phyloP scores from a whole-genome alignment of 2,329 filamentous ascomycete genomes.

The Nemania abortiva region DNA sequence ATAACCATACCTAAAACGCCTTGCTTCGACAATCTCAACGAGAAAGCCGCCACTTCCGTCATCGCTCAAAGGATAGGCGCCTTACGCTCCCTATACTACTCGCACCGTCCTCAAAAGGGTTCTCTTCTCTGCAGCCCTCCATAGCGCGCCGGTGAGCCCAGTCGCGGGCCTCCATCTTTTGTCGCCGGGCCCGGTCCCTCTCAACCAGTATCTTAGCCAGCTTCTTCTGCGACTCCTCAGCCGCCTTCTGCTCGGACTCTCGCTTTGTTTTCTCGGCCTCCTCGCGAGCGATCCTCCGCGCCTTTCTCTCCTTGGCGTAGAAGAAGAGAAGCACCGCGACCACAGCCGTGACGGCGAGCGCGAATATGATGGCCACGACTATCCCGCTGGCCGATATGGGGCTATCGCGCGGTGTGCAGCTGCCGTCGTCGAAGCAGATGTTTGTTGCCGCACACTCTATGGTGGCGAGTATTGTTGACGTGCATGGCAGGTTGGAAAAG shows the following conservation, averaged over 20 bases:
- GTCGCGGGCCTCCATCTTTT: slow-evolving; percentile 18
- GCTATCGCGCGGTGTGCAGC: slow-evolving; percentile 57
- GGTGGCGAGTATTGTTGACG: slow-evolving; percentile 51
- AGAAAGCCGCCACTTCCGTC: neutral
- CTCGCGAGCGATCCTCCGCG: slow-evolving; percentile 58
- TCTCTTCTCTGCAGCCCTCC: slow-evolving; percentile 9
- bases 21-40: neutral
- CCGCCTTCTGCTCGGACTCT: slow-evolving; percentile 44
- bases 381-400: slow-evolving; percentile 59
- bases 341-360: slow-evolving; percentile 54
- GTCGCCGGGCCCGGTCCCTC: slow-evolving; percentile 13
- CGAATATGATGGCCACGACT: slow-evolving; percentile 63
- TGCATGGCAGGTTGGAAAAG: slow-evolving; percentile 41
- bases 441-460: slow-evolving; percentile 47
- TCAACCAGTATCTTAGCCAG: slow-evolving; percentile 6
- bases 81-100: neutral
- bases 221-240: slow-evolving; percentile 4
- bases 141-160: slow-evolving; percentile 13
- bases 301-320: slow-evolving; percentile 64
- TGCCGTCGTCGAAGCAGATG: slow-evolving; percentile 56
- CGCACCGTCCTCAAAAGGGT: slow-evolving; percentile 20
- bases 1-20: neutral
- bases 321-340: slow-evolving; percentile 60
- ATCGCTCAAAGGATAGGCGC: neutral
- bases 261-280: slow-evolving; percentile 64